These are phyloP conservation scores for Ceratobasidium papillatum DNA, from an alignment of 1,284 basidiomycete species.

Conservation along the genomic window DNA sequence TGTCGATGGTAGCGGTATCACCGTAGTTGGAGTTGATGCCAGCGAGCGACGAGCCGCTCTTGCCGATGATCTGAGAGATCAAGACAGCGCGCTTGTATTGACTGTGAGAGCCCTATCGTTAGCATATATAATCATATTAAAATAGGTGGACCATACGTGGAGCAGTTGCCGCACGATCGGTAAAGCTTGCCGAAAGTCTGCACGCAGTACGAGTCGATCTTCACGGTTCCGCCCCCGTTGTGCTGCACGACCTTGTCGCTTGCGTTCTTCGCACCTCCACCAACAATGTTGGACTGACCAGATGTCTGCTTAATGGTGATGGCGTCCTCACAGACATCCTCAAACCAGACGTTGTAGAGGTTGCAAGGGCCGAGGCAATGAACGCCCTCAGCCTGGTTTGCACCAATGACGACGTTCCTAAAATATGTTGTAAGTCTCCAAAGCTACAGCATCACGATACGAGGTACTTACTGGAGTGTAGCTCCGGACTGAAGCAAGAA, in stretches of 20 bases:
- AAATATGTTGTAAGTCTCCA: conserved; percentile 51
- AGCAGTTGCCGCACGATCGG: conserved; percentile 45
- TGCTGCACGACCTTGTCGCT: conserved; percentile 44
- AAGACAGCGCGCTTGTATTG: conserved; percentile 48
- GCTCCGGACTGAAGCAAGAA: conserved; percentile 51
- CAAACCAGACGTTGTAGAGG: conserved; percentile 50
- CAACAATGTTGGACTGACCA: conserved; percentile 35
- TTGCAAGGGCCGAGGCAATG: conserved; percentile 57
- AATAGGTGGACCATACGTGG: background rate
- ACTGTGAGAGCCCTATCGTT: background rate
- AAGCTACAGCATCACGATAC: conserved; percentile 54
- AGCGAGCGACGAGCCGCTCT: conserved; percentile 13
- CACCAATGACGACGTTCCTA: conserved; percentile 56
- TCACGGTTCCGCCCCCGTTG: conserved; percentile 41
- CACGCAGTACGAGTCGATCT: conserved; percentile 32
- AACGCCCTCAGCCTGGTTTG: conserved; percentile 56
- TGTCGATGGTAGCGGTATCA: conserved; percentile 39
- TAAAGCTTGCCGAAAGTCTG: conserved; percentile 35
- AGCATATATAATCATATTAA: background rate
- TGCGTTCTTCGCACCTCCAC: conserved; percentile 40
- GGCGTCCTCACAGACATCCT: conserved; percentile 46
- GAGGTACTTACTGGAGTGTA: conserved; percentile 49
- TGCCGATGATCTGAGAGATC: conserved; percentile 44
- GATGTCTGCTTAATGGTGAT: conserved; percentile 45
- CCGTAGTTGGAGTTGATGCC: conserved; percentile 43